phyloP scores from a whole-genome alignment of 768 basidiomycete genomes.

The Amanita exitialis region DNA sequence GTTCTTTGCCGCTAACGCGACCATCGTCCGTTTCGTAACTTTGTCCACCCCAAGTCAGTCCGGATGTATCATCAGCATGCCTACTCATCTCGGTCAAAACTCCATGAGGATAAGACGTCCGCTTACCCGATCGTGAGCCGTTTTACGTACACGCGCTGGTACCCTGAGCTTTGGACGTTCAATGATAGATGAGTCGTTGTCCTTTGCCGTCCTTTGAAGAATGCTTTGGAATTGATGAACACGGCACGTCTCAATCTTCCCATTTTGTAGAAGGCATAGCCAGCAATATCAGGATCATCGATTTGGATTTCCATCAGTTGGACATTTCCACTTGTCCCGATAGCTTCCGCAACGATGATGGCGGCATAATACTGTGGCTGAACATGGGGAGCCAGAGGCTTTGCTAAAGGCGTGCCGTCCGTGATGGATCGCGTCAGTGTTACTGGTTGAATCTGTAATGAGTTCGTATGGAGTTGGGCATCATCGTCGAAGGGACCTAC shows the following conservation, averaged over 20 bases:
- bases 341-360: conserved; percentile 48
- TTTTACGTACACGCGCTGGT: conserved; percentile 32
- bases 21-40: conserved; percentile 44
- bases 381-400: conserved; percentile 46
- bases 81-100: conserved; percentile 14
- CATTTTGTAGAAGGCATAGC: conserved; percentile 53
- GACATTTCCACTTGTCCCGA: conserved; percentile 34
- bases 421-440: conserved; percentile 46
- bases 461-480: background rate
- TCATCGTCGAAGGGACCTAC: conserved; percentile 18
- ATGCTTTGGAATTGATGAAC: conserved; percentile 52
- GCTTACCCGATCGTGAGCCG: conserved; percentile 36
- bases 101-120: background rate
- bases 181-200: conserved; percentile 32
- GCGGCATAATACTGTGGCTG: conserved; percentile 61
- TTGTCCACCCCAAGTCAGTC: conserved; percentile 49
- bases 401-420: conserved; percentile 39
- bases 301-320: conserved; percentile 38
- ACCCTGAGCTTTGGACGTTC: conserved; percentile 11
- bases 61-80: conserved; percentile 37
- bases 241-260: conserved; percentile 33
- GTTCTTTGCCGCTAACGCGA: conserved; percentile 24
- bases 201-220: conserved; percentile 25
- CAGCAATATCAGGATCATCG: conserved; percentile 37
- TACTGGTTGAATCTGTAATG: conserved; percentile 50